Evolutionary conservation across 1,284 basidiomycete species (phyloP).

Genomic region (Tetrapyrgos nigripes): DNA sequence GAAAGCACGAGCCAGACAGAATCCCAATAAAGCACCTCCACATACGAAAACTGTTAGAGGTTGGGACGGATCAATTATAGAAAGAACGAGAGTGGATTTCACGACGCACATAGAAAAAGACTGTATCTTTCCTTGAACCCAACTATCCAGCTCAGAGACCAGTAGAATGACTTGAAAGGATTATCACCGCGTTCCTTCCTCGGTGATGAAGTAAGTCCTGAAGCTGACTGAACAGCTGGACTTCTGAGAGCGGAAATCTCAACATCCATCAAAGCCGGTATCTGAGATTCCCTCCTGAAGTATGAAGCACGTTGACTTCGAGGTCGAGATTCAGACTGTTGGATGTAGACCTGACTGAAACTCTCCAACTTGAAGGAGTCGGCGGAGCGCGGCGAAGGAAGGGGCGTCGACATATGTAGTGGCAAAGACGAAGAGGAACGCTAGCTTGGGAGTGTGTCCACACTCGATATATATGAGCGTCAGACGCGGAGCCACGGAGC

Average conservation of each 20-base stretch:
- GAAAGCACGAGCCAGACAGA: slow-evolving; percentile 26
- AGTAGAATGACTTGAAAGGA: slow-evolving; percentile 20
- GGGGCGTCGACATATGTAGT: too few species aligned
- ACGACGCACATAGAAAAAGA: slow-evolving; percentile 25
- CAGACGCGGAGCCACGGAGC: too few species aligned
- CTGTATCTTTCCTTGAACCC: slow-evolving; percentile 32
- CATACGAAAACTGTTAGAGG: slow-evolving; percentile 25
- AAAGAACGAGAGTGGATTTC: background rate
- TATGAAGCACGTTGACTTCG: background rate
- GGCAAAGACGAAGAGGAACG: background rate
- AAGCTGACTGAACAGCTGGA: background rate
- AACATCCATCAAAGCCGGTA: background rate
- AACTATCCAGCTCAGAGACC: slow-evolving; percentile 29
- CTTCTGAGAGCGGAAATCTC: background rate
- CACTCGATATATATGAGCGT: too few species aligned
- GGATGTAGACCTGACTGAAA: background rate
- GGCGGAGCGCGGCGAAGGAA: background rate
- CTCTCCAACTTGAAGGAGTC: background rate
- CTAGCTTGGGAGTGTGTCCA: background rate
- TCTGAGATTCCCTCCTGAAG: background rate
- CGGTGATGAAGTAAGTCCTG: background rate
- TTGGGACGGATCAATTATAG: background rate
- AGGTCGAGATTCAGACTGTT: background rate
- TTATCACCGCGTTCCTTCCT: background rate
- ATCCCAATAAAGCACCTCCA: slow-evolving; percentile 32